Conservation (phyloP, 2,329 filamentous ascomycete species). For the Colletotrichum sp. region DNA sequence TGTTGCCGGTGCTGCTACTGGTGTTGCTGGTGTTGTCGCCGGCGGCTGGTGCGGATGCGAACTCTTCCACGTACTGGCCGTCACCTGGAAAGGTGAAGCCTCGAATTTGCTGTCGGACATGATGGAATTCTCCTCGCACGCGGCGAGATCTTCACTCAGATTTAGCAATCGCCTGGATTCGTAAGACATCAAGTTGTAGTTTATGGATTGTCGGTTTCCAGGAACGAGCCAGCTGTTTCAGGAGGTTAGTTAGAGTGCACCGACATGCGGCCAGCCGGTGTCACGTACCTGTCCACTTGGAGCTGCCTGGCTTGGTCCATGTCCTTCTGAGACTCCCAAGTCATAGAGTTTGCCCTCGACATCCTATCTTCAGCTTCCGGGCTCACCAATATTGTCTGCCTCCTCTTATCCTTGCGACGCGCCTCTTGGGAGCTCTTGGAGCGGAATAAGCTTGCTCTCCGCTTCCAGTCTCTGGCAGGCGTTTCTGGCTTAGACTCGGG, state of each 20-base stretch:
- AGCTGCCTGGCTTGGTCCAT: conserved; percentile 23
- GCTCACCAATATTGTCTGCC: background rate
- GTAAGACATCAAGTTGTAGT: conserved; percentile 49
- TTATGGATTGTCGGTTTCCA: conserved; percentile 42
- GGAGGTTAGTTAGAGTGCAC: background rate
- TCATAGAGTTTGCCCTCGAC: conserved; percentile 23
- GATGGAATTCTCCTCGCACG: conserved; percentile 34
- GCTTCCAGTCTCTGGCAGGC: conserved; percentile 16
- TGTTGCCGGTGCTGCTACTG: background rate
- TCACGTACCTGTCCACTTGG: conserved; percentile 20
- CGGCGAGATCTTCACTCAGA: conserved; percentile 36
- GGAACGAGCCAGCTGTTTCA: conserved; percentile 34
- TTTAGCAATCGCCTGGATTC: conserved; percentile 50
- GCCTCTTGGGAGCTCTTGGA: conserved; percentile 22
- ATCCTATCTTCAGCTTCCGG: conserved; percentile 17
- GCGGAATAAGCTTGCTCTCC: conserved; percentile 20
- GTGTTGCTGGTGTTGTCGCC: background rate
- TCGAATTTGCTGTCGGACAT: conserved; percentile 38
- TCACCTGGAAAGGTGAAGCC: conserved; percentile 31
- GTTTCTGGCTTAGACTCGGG: background rate
- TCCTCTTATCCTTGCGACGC: background rate
- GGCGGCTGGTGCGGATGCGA: conserved; percentile 33
- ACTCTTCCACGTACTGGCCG: conserved; percentile 41
- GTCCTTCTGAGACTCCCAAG: conserved; percentile 17
- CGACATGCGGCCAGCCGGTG: too few relatives aligned